phyloP scores from a whole-genome alignment of 345 rosid species.

The Arabidopsis suecica region DNA sequence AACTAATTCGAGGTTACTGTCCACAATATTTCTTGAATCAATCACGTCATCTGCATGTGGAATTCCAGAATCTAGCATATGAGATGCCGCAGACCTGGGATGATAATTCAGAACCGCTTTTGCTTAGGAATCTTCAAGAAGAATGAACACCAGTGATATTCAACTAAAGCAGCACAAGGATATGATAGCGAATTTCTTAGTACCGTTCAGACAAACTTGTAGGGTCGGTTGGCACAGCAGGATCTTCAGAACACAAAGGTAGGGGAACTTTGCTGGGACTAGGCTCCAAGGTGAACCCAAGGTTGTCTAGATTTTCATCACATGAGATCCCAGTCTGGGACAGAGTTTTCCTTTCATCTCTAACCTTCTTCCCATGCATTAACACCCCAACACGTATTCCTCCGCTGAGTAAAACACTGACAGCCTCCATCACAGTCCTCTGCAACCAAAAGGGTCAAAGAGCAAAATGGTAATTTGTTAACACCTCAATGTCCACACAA shows the following conservation, averaged over 20 bases:
- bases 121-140: constrained; percentile 49
- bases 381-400: constrained; percentile 76
- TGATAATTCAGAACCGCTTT: constrained; percentile 41
- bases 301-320: constrained; percentile 57
- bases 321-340: constrained; percentile 70
- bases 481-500: constrained; percentile 19
- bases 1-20: constrained; percentile 53
- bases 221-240: constrained; percentile 45
- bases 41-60: constrained; percentile 50
- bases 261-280: constrained; percentile 47
- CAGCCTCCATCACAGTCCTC: constrained; percentile 80
- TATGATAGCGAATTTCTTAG: constrained; percentile 33
- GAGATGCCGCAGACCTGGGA: constrained; percentile 62
- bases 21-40: constrained; percentile 45
- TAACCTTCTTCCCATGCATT: constrained; percentile 79
- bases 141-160: constrained; percentile 40
- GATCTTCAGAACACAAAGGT: constrained; percentile 54
- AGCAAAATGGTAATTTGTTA: constrained; percentile 1
- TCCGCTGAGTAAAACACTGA: constrained; percentile 70
- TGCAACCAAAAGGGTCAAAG: constrained; percentile 42
- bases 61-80: constrained; percentile 51
- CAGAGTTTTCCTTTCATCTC: constrained; percentile 79
- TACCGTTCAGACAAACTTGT: constrained; percentile 59
- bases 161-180: constrained; percentile 42
- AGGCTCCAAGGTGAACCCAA: constrained; percentile 84